These are phyloP conservation scores for Rhizopogon salebrosus DNA, from an alignment of 768 basidiomycete species.

Conservation along the genomic window DNA sequence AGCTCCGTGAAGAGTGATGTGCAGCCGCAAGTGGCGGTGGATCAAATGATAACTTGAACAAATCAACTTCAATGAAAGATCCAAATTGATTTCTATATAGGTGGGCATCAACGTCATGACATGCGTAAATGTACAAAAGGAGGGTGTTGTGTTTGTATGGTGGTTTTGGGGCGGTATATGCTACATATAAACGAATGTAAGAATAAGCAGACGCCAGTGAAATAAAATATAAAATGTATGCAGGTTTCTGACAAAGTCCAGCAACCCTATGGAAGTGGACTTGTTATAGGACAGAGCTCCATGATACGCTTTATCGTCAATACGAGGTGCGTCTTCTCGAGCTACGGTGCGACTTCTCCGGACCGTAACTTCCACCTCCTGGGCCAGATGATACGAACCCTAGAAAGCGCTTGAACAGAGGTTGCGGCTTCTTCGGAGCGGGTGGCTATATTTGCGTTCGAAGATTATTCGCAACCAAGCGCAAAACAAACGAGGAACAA, in stretches of 20 bases:
- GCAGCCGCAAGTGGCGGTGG: too few species aligned
- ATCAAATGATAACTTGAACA: too few species aligned
- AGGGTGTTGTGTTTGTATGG: not conserved
- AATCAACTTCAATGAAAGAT: too few species aligned
- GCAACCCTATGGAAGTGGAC: not conserved
- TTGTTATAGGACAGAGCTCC: not conserved
- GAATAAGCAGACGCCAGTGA: not conserved
- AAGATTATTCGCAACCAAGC: slow-evolving; percentile 2
- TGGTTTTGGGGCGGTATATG: not conserved
- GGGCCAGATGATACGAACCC: slow-evolving; percentile 23
- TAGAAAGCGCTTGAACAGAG: slow-evolving; percentile 25
- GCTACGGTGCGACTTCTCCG: slow-evolving; percentile 6
- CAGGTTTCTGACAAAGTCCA: not conserved
- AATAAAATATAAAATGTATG: not conserved
- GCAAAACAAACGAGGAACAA: slow-evolving; percentile 7
- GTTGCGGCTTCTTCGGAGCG: slow-evolving; percentile 24
- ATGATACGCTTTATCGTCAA: not conserved
- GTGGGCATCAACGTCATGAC: not conserved
- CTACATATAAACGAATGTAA: not conserved
- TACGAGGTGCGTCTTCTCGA: slow-evolving; percentile 20
- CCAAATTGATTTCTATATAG: not conserved
- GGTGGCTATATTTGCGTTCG: slow-evolving; percentile 21
- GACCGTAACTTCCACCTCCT: slow-evolving; percentile 19
- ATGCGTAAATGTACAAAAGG: slow-evolving; percentile 1
- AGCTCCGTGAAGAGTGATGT: too few species aligned